A percentile compares a stretch with the other conserved stretches of the same genome.
These are phyloP conservation scores for Cyanodermella asteris DNA, from an alignment of 2,329 filamentous ascomycete species.

Conservation along the genomic window DNA sequence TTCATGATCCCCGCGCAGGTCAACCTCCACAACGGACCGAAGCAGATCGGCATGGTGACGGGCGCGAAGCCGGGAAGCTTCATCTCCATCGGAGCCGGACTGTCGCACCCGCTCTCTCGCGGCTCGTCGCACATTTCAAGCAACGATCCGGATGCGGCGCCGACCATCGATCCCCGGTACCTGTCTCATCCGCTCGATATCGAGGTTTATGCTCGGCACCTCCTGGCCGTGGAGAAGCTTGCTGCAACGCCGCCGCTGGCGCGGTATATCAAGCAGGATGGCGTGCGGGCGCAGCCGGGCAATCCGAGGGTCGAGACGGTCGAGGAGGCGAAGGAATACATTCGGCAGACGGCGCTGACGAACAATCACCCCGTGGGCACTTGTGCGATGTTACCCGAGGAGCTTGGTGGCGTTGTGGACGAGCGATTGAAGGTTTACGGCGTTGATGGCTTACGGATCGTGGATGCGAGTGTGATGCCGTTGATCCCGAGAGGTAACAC, in stretches of 20 bases:
- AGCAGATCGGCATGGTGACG: not conserved
- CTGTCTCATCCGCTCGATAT: slow-evolving; percentile 22
- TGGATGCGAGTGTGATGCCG: slow-evolving; percentile 19
- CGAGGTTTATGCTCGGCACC: slow-evolving; percentile 2
- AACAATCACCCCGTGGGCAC: slow-evolving; percentile 25
- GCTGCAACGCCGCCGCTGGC: slow-evolving; percentile 3
- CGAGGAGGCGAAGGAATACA: slow-evolving; percentile 15
- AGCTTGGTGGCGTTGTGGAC: slow-evolving; percentile 17
- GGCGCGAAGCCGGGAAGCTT: not conserved
- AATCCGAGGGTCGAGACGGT: slow-evolving; percentile 5
- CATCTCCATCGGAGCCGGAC: too few relatives aligned
- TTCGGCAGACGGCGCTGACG: slow-evolving; percentile 15
- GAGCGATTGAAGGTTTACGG: slow-evolving; percentile 17
- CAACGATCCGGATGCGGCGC: slow-evolving; percentile 15
- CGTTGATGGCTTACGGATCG: slow-evolving; percentile 16
- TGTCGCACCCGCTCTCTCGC: slow-evolving; percentile 21
- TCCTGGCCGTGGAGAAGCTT: slow-evolving; percentile 1
- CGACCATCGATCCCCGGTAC: slow-evolving; percentile 21
- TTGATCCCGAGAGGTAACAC: slow-evolving; percentile 14
- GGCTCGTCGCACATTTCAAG: slow-evolving; percentile 18
- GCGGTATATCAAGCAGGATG: slow-evolving; percentile 4
- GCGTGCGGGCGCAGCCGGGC: too few relatives aligned
- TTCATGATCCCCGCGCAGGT: slow-evolving; percentile 1
- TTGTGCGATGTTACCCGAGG: slow-evolving; percentile 25
- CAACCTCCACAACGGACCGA: not conserved